A percentile compares a stretch with the other conserved stretches of the same genome.
phyloP scores from a whole-genome alignment of 768 basidiomycete genomes.

The Kockovaella imperatae region DNA sequence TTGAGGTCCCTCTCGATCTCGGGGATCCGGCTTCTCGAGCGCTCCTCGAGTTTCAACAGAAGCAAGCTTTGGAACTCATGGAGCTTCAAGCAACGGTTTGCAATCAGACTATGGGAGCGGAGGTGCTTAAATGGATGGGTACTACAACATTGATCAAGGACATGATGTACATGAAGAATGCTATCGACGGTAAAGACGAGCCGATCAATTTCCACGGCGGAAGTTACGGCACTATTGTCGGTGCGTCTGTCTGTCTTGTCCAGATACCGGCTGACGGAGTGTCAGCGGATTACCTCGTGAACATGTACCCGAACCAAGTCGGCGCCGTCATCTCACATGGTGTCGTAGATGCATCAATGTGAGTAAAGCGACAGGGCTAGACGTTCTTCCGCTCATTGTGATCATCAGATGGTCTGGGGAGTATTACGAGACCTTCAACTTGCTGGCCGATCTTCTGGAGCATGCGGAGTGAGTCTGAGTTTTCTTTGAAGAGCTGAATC shows the following conservation, averaged over 20 bases:
- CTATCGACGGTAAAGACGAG: constrained; percentile 13
- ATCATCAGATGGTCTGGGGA: constrained; percentile 12
- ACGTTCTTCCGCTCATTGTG: no score
- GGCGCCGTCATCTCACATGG: constrained; percentile 15
- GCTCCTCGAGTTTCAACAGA: constrained; percentile 7
- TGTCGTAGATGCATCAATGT: constrained; percentile 13
- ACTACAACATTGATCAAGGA: constrained; percentile 19
- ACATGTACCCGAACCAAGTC: constrained; percentile 7
- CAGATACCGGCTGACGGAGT: no score
- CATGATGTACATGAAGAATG: constrained; percentile 9
- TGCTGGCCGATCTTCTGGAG: constrained; percentile 9
- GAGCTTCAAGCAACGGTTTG: constrained; percentile 8
- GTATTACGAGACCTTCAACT: constrained; percentile 9
- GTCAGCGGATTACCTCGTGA: constrained; percentile 15
- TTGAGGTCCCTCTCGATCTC: constrained; percentile 9
- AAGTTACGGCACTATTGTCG: constrained; percentile 19
- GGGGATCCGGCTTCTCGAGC: background rate
- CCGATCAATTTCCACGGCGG: constrained; percentile 15
- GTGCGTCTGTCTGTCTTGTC: no score
- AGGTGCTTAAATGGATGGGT: constrained; percentile 15
- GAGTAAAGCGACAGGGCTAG: no score
- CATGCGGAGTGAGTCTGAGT: constrained; percentile 7
- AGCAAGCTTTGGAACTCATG: constrained; percentile 6
- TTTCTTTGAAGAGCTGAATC: no score
- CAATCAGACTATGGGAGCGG: constrained; percentile 6